phyloP scores from a whole-genome alignment of 1,284 basidiomycete species.

The Testicularia cyperi region DNA sequence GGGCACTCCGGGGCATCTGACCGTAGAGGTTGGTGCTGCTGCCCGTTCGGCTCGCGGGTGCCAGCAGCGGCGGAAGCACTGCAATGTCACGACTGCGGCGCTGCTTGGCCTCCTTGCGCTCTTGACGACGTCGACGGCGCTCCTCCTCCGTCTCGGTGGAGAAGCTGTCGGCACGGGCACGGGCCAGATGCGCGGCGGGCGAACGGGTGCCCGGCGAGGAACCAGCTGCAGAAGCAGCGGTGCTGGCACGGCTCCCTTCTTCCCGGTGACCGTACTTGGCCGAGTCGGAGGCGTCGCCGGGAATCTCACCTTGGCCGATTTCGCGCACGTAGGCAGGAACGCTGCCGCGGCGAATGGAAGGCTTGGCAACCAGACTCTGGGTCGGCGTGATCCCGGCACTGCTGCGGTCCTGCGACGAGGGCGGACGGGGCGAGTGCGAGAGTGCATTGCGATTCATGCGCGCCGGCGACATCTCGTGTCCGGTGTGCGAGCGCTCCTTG shows the following conservation, averaged over 20 bases:
- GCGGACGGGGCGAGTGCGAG: conserved; percentile 2
- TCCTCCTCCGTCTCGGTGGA: conserved; percentile 6
- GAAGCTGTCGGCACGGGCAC: conserved; percentile 28
- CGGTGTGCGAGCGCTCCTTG: neutral
- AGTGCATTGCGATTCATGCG: neutral
- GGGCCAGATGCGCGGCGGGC: conserved; percentile 8
- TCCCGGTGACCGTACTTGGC: too few species aligned
- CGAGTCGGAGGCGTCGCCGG: conserved; percentile 31
- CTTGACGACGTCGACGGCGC: neutral
- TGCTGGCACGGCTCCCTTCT: neutral
- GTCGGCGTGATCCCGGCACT: conserved; percentile 41
- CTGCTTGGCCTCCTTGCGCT: conserved; percentile 16
- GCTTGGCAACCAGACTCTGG: conserved; percentile 42
- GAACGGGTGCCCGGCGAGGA: too few species aligned
- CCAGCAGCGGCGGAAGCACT: conserved; percentile 47
- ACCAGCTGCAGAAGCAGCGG: too few species aligned
- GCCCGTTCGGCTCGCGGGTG: conserved; percentile 31
- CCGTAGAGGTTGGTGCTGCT: conserved; percentile 43
- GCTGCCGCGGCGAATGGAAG: conserved; percentile 41
- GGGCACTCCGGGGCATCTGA: conserved; percentile 20
- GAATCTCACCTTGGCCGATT: conserved; percentile 48
- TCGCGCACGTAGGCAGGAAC: conserved; percentile 49
- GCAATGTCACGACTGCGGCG: conserved; percentile 47
- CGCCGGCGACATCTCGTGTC: neutral
- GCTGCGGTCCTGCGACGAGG: conserved; percentile 9